Evolutionary conservation across 2,329 filamentous ascomycete species (phyloP), one percentile per base, ranked within the genome.

Genomic region (Beauveria rudraprayagi): DNA sequence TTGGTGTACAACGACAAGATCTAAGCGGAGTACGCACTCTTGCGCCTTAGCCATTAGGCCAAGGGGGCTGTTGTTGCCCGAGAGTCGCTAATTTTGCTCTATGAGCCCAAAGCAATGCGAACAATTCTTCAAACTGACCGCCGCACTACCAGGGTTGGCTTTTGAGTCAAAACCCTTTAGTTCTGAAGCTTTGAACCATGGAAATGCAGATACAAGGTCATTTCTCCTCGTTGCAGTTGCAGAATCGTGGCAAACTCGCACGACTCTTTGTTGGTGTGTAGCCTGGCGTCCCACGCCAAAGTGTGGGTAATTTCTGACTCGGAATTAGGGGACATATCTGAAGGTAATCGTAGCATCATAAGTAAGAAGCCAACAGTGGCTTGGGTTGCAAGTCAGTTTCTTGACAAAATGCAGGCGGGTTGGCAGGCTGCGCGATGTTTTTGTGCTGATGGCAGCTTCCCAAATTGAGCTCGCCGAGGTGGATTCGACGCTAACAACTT

Each of bases 21-120:
- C 56, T 58, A 58, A 58, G 56, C 47, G 56, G 56, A 47, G 56
- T 51, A 58, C 56, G 56, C 56, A 58, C 56, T 61, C 58, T 61
- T 61, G 58, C 58, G 58, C 58, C 58, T 61, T 61, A 61, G 58
- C 58, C 58, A 61, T 61, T 61, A 61, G 58, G 58, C 58, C 58
- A 61, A 61, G 58, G 58, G 58, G 58, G 58, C 58, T 37, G 50
- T 55, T 55, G 50, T 50, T 61, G 34, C 43, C 51, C 41, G 43
- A 55, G 19, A 4, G 10, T 5, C 7, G 8, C 41, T 48, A 61
- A 61, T 61, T 50, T 41, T 55, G 24, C 16, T 10, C 17, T 55
- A 61, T 54, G 8, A 61, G 11, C 51, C 41, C 14, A 48, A 1
- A 1, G 9, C 41, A 30, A 4, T 0, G 0, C 1, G 3, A n/a